phyloP scores from a whole-genome alignment of 2,329 filamentous ascomycete species.

The Furcasterigmium furcatum region DNA sequence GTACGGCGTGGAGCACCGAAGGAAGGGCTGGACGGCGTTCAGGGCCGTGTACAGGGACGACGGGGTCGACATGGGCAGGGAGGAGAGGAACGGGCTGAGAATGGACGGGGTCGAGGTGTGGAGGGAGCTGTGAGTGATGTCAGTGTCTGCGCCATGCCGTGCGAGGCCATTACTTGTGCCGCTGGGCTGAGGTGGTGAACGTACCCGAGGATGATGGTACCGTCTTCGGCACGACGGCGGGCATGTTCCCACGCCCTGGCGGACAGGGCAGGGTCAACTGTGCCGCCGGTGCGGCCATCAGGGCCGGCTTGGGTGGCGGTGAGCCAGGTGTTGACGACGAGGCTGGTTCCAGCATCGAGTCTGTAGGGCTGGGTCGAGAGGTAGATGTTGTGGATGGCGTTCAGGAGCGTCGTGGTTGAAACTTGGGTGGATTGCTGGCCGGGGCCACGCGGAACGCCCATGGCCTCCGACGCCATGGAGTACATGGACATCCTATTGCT shows the following conservation, averaged over 20 bases:
- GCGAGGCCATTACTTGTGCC: too few relatives aligned
- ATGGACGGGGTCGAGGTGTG: conserved; percentile 87
- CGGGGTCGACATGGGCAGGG: conserved; percentile 77
- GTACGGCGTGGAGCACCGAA: conserved; percentile 81
- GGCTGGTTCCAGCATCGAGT: conserved; percentile 84
- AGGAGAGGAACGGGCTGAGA: conserved; percentile 74
- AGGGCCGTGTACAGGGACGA: conserved; percentile 73
- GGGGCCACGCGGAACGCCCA: conserved; percentile 51
- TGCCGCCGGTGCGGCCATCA: conserved; percentile 69
- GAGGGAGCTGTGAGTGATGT: conserved; percentile 60
- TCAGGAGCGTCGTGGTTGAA: conserved; percentile 89
- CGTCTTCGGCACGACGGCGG: conserved; percentile 88
- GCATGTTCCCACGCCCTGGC: conserved; percentile 94
- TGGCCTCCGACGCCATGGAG: conserved; percentile 62
- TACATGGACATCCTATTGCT: conserved; percentile 65
- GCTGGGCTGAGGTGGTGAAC: too few relatives aligned
- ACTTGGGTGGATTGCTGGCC: conserved; percentile 74
- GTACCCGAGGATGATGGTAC: conserved; percentile 85
- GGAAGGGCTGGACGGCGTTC: conserved; percentile 79
- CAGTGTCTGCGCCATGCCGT: not conserved
- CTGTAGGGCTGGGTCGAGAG: conserved; percentile 77
- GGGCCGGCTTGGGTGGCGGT: conserved; percentile 70
- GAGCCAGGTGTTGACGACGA: conserved; percentile 95
- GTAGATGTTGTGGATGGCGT: conserved; percentile 88
- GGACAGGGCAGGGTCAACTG: conserved; percentile 76